Base-by-base conservation (phyloP, 192 early-diverging fungal genomes). In the Thoreauomyces humboldtii region DNA sequence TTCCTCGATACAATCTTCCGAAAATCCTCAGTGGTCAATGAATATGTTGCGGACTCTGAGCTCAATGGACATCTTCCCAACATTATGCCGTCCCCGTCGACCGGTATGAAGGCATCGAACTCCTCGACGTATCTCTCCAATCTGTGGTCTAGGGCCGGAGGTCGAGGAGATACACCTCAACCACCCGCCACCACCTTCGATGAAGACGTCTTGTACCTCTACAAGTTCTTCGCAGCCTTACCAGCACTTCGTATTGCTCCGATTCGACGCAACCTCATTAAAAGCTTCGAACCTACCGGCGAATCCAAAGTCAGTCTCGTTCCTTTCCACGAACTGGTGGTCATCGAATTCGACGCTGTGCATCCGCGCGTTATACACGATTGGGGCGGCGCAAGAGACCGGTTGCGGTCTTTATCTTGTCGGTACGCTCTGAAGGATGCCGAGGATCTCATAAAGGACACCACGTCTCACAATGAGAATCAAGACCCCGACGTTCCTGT, bases 211-310 rank as follows among this genome's bases (percentile, higher is more conserved):
- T 17, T 69, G 4, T 61, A 59, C 24, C 45, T 71, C 19, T 71
- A 68, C 56, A 28, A 68, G 15, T 71, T 71, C 36, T 61, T 71
- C 27, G 48, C 22, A n/a, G 36, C 34, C n/a, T 38, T 71, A 21
- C 31, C 47, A 27, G 5, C 34, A 3, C 34, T 68, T 11, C 46
- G 61, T 12, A 15, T 71, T n/a, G 70, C 70, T 19, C 70, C 70
- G 14, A 56, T 71, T 14, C 51, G 64, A 11, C 55, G 55, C 11
- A 71, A 71, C 33, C 32, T 19, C n/a, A 68, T 71, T 31, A 36
- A 14, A 25, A 65, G 64, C 24, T 60, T 66, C 34, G 24, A 59
- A 7, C 28, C 65, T 15, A 45, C 59, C 21, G 42, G 41, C 14
- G 25, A 15, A 37, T 28, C 53, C 19, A 15, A 33, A 9, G 53